A percentile compares a stretch with the other conserved stretches of the same genome.
phyloP scores from a whole-genome alignment of 2,329 filamentous ascomycete genomes.

The Aspergillus sp. region DNA sequence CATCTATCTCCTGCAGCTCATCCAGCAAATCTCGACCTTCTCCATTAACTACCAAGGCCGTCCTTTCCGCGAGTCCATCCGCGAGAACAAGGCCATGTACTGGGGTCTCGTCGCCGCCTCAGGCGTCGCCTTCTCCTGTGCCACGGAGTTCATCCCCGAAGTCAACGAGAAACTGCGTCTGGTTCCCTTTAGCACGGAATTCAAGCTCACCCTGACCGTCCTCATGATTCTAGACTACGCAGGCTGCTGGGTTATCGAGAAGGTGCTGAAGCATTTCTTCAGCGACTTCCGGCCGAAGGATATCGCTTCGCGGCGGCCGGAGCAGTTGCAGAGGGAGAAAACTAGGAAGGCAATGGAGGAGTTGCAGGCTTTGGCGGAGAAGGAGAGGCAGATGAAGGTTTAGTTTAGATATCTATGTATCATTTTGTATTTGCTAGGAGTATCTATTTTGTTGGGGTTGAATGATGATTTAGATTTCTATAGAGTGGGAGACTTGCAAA shows the following conservation, averaged over 20 bases:
- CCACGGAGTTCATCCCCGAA: slow-evolving; percentile 90
- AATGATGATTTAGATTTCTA: slow-evolving; percentile 5
- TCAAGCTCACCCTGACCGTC: slow-evolving; percentile 76
- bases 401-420: slow-evolving; percentile 4
- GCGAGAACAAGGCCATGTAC: slow-evolving; percentile 97
- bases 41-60: slow-evolving; percentile 99
- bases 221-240: slow-evolving; percentile 84
- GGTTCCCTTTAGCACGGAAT: slow-evolving; percentile 80
- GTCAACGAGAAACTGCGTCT: slow-evolving; percentile 90
- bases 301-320: slow-evolving; percentile 76
- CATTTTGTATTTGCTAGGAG: too few species aligned
- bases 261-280: slow-evolving; percentile 74
- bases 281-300: slow-evolving; percentile 91
- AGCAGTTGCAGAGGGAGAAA: slow-evolving; percentile 74
- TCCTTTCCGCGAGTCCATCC: slow-evolving; percentile 91
- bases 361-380: slow-evolving; percentile 36
- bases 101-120: slow-evolving; percentile 89
- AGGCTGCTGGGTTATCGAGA: slow-evolving; percentile 82
- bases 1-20: slow-evolving; percentile 93
- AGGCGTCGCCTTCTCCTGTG: slow-evolving; percentile 85
- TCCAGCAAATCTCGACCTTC: slow-evolving; percentile 98
- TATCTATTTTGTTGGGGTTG: too few species aligned
- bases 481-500: neutral
- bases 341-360: slow-evolving; percentile 58
- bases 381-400: slow-evolving; percentile 25